Conservation (phyloP, 805 yeast species). For the Torulaspora quercuum region DNA sequence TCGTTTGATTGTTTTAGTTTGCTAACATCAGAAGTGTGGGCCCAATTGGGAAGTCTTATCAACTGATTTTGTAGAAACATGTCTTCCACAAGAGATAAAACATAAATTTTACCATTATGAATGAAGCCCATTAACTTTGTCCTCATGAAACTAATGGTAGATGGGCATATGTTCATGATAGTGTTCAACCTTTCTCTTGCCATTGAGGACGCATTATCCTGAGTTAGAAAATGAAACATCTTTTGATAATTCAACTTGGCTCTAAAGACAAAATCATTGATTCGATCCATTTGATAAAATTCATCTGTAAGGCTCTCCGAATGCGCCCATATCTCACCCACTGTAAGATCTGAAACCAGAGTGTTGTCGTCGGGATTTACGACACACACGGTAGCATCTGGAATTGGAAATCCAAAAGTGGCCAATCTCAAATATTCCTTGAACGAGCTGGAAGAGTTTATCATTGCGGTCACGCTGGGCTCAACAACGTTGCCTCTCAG, state of each 20-base stretch:
- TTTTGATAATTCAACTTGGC: constrained; percentile 33
- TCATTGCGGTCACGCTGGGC: constrained; percentile 33
- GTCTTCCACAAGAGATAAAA: constrained; percentile 88
- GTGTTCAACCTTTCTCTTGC: constrained; percentile 29
- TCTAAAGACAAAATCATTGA: constrained; percentile 37
- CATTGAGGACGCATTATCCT: constrained; percentile 7
- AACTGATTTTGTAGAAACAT: constrained; percentile 63
- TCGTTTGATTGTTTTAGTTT: constrained; percentile 16
- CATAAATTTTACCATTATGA: constrained; percentile 80
- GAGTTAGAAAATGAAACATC: constrained; percentile 23
- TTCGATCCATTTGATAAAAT: constrained; percentile 36
- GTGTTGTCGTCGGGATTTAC: constrained; percentile 89
- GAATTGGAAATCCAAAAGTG: constrained; percentile 90
- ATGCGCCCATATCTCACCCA: constrained; percentile 98
- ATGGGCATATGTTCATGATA: constrained; percentile 30
- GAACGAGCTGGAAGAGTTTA: constrained; percentile 34
- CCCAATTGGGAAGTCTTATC: constrained; percentile 35
- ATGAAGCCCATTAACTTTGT: constrained; percentile 90
- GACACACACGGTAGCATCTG: constrained; percentile 89
- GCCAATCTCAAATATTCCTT: constrained; percentile 67
- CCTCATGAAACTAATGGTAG: constrained; percentile 54
- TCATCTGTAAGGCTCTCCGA: constrained; percentile 76
- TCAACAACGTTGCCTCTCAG: constrained; percentile 35
- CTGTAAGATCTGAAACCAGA: constrained; percentile 68
- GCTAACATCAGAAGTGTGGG: constrained; percentile 36